These are phyloP conservation scores for Picochlorum sp. DNA, from an alignment of 139 green algal genomes.

Conservation along the genomic window DNA sequence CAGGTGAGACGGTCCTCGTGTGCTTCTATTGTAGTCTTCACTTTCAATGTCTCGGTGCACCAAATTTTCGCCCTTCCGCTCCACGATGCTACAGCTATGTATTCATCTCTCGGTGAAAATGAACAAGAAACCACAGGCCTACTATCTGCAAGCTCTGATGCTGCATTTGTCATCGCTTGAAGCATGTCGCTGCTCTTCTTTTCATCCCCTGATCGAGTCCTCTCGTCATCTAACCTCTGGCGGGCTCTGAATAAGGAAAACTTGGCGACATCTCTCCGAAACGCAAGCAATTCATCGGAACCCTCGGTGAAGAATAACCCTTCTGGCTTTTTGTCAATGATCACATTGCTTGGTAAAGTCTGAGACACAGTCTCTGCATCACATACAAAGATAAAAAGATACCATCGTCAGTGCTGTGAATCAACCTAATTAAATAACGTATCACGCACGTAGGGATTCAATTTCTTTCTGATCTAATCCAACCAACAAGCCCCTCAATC, in stretches of 20 bases:
- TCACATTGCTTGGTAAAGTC: background rate
- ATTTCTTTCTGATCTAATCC: conserved; percentile 30
- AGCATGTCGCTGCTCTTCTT: background rate
- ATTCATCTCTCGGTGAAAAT: conserved; percentile 58
- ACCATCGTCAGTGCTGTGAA: background rate
- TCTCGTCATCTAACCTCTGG: conserved; percentile 33
- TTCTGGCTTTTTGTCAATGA: background rate
- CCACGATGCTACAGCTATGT: conserved; percentile 68
- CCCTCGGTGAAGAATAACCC: conserved; percentile 96
- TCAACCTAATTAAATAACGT: background rate
- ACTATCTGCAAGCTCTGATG: conserved; percentile 80
- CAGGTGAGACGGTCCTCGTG: conserved; percentile 75
- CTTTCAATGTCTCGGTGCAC: conserved; percentile 32
- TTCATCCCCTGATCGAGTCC: too few species aligned
- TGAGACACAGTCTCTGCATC: background rate
- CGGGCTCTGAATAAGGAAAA: conserved; percentile 68
- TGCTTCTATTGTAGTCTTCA: conserved; percentile 40
- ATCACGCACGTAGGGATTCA: background rate
- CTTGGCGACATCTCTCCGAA: conserved; percentile 50
- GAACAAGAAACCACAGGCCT: conserved; percentile 64
- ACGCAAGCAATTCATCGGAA: conserved; percentile 38
- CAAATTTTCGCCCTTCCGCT: conserved; percentile 68
- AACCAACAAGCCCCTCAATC: conserved; percentile 73
- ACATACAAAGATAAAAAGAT: background rate
- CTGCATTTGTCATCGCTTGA: conserved; percentile 20